phyloP scores from a whole-genome alignment of 371 early-diverging fungal species.

The Mucor mucedo region DNA sequence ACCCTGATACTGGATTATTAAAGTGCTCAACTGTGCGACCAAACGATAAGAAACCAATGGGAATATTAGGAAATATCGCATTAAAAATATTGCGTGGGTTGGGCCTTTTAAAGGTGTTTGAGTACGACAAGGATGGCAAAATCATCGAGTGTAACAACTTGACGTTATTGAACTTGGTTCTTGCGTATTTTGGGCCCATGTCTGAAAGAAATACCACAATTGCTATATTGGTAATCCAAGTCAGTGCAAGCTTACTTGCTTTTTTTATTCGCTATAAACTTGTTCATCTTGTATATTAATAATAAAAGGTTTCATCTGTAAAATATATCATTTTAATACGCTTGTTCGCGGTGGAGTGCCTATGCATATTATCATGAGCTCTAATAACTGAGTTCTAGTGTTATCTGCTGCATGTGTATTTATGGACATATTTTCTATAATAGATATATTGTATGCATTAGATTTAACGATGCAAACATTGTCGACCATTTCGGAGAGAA shows the following conservation, averaged over 20 bases:
- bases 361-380: no score
- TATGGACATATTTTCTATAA: no score
- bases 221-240: constrained; percentile 68
- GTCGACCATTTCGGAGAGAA: no score
- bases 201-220: constrained; percentile 70
- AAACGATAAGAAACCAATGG: constrained; percentile 38
- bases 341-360: no score
- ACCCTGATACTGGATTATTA: constrained; percentile 55
- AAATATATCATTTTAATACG: no score
- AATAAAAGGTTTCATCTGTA: constrained; percentile 3
- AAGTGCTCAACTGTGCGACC: constrained; percentile 48
- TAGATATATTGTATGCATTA: no score
- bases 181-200: constrained; percentile 79
- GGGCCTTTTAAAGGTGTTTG: constrained; percentile 54
- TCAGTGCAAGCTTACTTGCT: constrained; percentile 65
- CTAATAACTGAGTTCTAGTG: no score
- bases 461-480: no score
- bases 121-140: constrained; percentile 65
- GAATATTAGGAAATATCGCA: constrained; percentile 39
- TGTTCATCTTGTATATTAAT: constrained; percentile 74
- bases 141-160: constrained; percentile 79
- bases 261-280: constrained; percentile 81
- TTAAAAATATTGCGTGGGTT: constrained; percentile 45
- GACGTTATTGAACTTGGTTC: constrained; percentile 89
- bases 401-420: no score